Evolutionary conservation across 1,284 basidiomycete genomes (phyloP), one percentile per base, ranked within the genome.

Genomic region (Microbotryomycetes sp.): DNA sequence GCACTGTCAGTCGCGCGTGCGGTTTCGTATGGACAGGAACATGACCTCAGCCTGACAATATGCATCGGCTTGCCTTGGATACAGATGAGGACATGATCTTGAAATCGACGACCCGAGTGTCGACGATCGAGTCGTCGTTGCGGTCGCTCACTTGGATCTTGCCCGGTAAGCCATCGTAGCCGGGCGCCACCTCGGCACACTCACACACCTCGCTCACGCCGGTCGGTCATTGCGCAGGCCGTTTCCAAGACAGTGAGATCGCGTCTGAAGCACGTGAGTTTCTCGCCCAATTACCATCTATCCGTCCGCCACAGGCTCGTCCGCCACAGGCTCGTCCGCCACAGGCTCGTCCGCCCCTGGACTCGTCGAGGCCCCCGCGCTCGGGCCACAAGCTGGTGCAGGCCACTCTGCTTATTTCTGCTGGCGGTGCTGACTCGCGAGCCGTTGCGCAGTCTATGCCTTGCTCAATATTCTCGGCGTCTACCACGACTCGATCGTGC

Each of bases 401-500:
- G n/a, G n/a, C n/a, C n/a, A n/a, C n/a, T n/a, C n/a, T n/a, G n/a
- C n/a, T n/a, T n/a, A n/a, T n/a, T n/a, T n/a, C n/a, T n/a, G n/a
- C n/a, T 5, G 13, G 11, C 35, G n/a, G 1, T n/a, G 26, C 49
- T 48, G 13, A 48, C 29, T 5, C n/a, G 6, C 2, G 4, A 15
- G 1, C n/a, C 13, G 16, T 41, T 7, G n/a, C 15, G 3, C 61
- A 68, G 72, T 78, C 47, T 77, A 75, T 62, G 70, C 76, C 23
- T 67, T 72, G 11, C 67, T 77, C 54, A 77, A 77, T 52, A 63
- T 78, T 7, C 69, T 78, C 27, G 73, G 75, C 29, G 69, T 76
- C 56, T 77, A 78, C 68, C 77, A 78, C 64, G 76, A 78, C 64
- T 73, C 73, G n/a, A 70, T 78, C 55, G 69, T 77, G 21, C 68